A percentile compares a stretch with the other conserved stretches of the same genome.
These are phyloP conservation scores for Mayamaea pseudoterrestris DNA, from an alignment of 108 stramenopile species.

Conservation along the genomic window DNA sequence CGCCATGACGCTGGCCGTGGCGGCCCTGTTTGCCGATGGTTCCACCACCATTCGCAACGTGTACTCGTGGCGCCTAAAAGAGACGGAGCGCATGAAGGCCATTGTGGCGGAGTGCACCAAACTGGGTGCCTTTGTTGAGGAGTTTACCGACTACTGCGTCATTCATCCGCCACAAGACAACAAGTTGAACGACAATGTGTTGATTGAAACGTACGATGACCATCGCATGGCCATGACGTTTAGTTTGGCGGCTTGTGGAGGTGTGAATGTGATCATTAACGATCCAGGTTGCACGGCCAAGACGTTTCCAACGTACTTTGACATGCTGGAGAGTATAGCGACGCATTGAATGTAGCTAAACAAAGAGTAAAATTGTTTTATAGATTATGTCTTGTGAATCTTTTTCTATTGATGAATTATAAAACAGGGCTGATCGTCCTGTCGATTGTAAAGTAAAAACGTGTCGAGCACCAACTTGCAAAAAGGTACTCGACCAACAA, in stretches of 20 bases:
- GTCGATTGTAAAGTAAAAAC: too few relatives aligned
- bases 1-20: constrained; percentile 95
- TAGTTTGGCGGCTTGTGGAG: constrained; percentile 90
- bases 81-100: constrained; percentile 97
- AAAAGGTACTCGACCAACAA: too few relatives aligned
- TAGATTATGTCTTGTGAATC: too few relatives aligned
- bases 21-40: constrained; percentile 89
- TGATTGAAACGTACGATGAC: constrained; percentile 98
- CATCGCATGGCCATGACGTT: constrained; percentile 98
- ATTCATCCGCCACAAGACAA: constrained; percentile 81
- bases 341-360: constrained; percentile 10
- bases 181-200: constrained; percentile 75
- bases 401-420: too few relatives aligned
- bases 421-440: too few relatives aligned
- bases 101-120: constrained; percentile 97
- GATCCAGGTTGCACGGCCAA: constrained; percentile 95
- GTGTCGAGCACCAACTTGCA: too few relatives aligned
- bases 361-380: too few relatives aligned
- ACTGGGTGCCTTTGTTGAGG: constrained; percentile 87
- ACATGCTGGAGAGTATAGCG: constrained; percentile 78
- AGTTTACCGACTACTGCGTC: constrained; percentile 88
- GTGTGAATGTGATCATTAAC: constrained; percentile 87
- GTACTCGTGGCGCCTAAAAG: constrained; percentile 95
- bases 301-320: constrained; percentile 96
- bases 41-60: constrained; percentile 95